A percentile compares a stretch with the other conserved stretches of the same genome.
Evolutionary conservation across 2,329 filamentous ascomycete species (phyloP).

Genomic region (Dactylellina haptotyla): DNA sequence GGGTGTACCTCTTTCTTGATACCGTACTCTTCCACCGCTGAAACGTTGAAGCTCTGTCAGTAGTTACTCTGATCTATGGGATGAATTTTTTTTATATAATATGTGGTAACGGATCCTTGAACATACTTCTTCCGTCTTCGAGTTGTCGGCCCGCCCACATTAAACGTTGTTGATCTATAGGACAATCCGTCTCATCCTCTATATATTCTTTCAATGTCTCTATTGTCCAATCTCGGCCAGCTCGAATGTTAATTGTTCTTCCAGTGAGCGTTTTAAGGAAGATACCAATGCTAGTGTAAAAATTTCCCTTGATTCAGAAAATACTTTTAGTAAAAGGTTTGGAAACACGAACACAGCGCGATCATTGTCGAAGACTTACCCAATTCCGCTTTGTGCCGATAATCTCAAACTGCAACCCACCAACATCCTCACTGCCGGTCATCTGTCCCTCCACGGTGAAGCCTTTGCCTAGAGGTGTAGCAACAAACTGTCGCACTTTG

Average conservation of each 20-base stretch:
- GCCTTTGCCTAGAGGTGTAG: background rate
- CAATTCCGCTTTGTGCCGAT: background rate
- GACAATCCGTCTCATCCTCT: background rate
- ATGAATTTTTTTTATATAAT: too few species aligned
- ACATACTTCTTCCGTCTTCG: background rate
- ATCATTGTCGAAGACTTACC: background rate
- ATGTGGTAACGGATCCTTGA: background rate
- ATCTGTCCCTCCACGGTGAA: constrained; percentile 20
- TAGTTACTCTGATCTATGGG: too few species aligned
- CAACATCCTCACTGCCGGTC: constrained; percentile 6
- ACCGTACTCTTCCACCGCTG: background rate
- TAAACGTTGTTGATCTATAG: background rate
- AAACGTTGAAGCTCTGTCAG: background rate
- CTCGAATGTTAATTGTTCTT: background rate
- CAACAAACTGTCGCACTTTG: constrained; percentile 15
- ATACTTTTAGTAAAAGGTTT: too few species aligned
- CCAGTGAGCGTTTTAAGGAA: background rate
- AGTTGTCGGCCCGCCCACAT: background rate
- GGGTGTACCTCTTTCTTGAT: background rate
- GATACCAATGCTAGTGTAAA: background rate
- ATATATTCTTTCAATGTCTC: background rate
- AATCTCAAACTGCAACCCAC: constrained; percentile 12
- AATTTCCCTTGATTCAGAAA: background rate
- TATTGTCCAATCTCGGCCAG: background rate
- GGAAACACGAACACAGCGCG: background rate